A percentile compares a stretch with the other conserved stretches of the same genome.
Conservation (phyloP, 352 stramenopile genomes). For the Elongisporangium anandrum region DNA sequence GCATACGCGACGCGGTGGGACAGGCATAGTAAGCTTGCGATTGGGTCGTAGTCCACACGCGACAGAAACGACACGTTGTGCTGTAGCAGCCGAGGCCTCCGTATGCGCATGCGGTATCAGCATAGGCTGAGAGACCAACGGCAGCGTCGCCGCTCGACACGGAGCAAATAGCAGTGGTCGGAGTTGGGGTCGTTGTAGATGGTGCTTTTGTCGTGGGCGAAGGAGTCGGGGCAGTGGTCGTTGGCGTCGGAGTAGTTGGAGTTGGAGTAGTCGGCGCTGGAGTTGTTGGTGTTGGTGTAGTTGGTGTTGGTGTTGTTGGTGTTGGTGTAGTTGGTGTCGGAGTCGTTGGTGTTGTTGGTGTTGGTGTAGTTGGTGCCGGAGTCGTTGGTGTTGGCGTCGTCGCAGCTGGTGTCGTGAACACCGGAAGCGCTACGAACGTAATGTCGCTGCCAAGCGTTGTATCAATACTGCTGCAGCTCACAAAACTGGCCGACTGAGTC, state of each 20-base stretch:
- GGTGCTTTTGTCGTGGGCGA: background rate
- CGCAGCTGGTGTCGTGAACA: background rate
- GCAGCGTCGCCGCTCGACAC: slow-evolving; percentile 23
- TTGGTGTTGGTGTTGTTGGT: background rate
- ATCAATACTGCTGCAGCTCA: slow-evolving; percentile 10
- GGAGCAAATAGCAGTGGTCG: background rate
- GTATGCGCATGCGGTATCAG: slow-evolving; percentile 17
- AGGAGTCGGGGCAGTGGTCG: no score
- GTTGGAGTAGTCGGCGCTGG: no score
- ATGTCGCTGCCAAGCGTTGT: slow-evolving; percentile 10
- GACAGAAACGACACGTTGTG: slow-evolving; percentile 23
- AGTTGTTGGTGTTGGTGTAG: background rate
- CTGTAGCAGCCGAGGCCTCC: slow-evolving; percentile 35
- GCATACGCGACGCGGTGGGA: background rate
- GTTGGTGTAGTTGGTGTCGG: no score
- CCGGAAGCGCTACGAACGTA: background rate
- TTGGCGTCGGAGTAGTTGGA: no score
- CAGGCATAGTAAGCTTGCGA: background rate
- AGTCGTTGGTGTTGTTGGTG: no score
- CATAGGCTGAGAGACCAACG: slow-evolving; percentile 22
- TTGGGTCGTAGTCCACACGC: background rate
- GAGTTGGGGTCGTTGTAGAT: background rate
- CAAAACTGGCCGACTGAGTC: slow-evolving; percentile 16
- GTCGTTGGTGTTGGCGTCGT: no score
- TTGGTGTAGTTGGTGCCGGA: no score